These are phyloP conservation scores for Sporisorium scitamineum DNA, from an alignment of 1,284 basidiomycete species.

Conservation along the genomic window DNA sequence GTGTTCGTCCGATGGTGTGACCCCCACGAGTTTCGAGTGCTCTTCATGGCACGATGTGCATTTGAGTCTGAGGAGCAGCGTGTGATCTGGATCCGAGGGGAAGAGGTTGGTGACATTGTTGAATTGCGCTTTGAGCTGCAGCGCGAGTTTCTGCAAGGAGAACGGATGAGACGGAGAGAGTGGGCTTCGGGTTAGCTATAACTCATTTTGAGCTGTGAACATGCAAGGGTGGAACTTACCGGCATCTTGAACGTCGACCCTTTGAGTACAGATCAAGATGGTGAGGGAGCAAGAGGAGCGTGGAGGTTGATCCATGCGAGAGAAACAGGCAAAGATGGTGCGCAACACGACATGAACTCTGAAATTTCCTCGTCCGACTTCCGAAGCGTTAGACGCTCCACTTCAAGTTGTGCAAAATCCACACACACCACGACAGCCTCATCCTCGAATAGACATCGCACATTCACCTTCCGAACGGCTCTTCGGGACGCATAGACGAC, in stretches of 20 bases:
- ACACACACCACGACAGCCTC: background rate
- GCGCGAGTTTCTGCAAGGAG: constrained; percentile 44
- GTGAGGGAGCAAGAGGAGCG: background rate
- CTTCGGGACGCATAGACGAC: background rate
- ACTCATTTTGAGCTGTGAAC: background rate
- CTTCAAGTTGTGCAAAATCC: constrained; percentile 16
- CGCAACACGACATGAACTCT: constrained; percentile 8
- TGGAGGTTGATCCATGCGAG: constrained; percentile 1
- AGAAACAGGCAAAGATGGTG: background rate
- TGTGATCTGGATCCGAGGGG: constrained; percentile 59
- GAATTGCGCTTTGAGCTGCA: constrained; percentile 64
- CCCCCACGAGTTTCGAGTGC: constrained; percentile 60
- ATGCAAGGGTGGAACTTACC: constrained; percentile 7
- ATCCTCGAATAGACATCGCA: too few species aligned
- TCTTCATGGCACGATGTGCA: constrained; percentile 66
- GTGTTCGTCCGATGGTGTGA: constrained; percentile 51
- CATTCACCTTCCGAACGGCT: too few species aligned
- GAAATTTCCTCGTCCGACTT: constrained; percentile 6
- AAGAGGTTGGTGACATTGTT: constrained; percentile 56
- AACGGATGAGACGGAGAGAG: background rate
- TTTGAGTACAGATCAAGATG: background rate
- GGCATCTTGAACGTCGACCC: constrained; percentile 10
- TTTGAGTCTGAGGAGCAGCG: constrained; percentile 58
- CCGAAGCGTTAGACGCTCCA: background rate
- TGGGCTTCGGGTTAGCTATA: background rate